A percentile compares a stretch with the other conserved stretches of the same genome.
Conservation (phyloP, 768 basidiomycete genomes). For the Boletus coccyginus region DNA sequence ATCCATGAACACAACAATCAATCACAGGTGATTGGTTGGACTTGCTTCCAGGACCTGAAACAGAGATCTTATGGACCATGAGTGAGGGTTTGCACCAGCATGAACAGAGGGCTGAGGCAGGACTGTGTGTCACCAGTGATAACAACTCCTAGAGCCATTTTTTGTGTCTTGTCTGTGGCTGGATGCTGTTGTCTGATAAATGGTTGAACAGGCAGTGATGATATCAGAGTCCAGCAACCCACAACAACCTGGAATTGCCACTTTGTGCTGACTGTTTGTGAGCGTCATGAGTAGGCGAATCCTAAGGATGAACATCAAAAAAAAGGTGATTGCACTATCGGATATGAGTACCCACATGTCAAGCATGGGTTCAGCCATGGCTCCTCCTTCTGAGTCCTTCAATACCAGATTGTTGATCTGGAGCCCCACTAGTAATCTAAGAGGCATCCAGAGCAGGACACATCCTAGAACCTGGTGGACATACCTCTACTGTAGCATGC, state of each 20-base stretch:
- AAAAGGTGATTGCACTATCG: neutral
- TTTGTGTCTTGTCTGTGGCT: constrained; percentile 66
- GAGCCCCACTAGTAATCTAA: constrained; percentile 66
- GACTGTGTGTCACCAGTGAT: constrained; percentile 61
- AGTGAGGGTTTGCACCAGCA: constrained; percentile 91
- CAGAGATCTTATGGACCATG: constrained; percentile 81
- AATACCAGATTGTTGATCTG: constrained; percentile 91
- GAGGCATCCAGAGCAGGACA: neutral
- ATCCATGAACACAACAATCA: neutral
- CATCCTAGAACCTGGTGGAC: neutral
- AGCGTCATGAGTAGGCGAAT: constrained; percentile 75
- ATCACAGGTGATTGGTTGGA: neutral
- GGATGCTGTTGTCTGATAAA: constrained; percentile 78
- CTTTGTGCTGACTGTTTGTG: constrained; percentile 51
- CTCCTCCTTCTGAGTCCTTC: constrained; percentile 97
- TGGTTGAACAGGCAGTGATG: neutral
- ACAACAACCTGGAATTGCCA: constrained; percentile 85
- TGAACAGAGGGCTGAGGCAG: constrained; percentile 66
- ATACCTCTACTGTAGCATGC: constrained; percentile 76
- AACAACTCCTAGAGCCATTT: constrained; percentile 64
- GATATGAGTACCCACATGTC: constrained; percentile 63
- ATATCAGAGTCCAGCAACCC: constrained; percentile 29
- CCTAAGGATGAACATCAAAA: constrained; percentile 39
- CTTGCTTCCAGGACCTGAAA: constrained; percentile 78
- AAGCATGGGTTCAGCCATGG: constrained; percentile 83